Percentiles rank a stretch among this genome's conserved stretches.
phyloP scores from a whole-genome alignment of 2,329 filamentous ascomycete genomes.

The Claviceps digitariae region DNA sequence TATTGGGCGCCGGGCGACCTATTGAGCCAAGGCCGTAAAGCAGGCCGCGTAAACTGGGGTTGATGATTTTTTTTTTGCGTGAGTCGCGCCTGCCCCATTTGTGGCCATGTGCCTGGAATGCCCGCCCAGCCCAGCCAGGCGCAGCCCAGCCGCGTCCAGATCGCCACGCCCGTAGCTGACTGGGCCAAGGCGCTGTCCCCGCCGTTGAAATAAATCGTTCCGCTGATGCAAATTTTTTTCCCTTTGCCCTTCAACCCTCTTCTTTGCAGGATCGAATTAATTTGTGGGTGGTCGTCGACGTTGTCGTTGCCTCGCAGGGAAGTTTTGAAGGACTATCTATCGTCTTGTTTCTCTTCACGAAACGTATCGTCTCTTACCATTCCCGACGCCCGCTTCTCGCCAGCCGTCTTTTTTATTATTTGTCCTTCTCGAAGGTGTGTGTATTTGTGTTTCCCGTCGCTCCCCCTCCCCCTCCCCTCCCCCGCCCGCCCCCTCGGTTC shows the following conservation, averaged over 20 bases:
- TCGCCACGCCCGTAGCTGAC: neutral
- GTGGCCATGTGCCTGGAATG: neutral
- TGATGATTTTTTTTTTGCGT: neutral
- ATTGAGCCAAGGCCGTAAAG: too few species aligned
- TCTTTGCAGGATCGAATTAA: conserved; percentile 4
- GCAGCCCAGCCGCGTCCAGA: neutral
- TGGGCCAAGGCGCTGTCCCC: conserved; percentile 1
- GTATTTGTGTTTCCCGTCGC: neutral
- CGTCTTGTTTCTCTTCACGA: neutral
- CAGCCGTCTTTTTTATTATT: neutral
- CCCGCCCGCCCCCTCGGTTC: neutral
- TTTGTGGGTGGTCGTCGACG: conserved; percentile 7
- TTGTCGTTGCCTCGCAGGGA: conserved; percentile 6
- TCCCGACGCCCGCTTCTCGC: too few species aligned
- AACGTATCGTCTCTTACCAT: neutral
- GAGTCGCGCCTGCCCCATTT: neutral
- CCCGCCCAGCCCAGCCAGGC: neutral
- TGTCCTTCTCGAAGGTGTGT: conserved; percentile 4
- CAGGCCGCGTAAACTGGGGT: too few species aligned
- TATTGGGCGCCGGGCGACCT: too few species aligned
- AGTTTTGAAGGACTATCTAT: conserved; percentile 1
- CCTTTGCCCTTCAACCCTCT: conserved; percentile 1
- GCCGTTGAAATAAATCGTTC: conserved; percentile 4
- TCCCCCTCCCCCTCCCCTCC: neutral
- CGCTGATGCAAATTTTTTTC: conserved; percentile 4